A percentile compares a stretch with the other conserved stretches of the same genome.
These are phyloP conservation scores for Delonix regia DNA, from an alignment of 306 rosid species.

Conservation along the genomic window DNA sequence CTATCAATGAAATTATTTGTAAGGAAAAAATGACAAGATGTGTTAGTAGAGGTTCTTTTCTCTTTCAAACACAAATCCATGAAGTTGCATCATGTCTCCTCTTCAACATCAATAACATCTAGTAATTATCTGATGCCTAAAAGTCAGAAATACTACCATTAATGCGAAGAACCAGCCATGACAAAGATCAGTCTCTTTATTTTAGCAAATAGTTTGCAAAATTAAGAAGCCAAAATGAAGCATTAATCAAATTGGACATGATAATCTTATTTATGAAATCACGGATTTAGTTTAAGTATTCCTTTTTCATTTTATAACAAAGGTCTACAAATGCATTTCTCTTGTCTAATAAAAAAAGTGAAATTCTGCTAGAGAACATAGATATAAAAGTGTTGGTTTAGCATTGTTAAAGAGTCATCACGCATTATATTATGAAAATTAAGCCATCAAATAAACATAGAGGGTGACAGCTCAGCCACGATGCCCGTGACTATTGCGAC, in stretches of 20 bases:
- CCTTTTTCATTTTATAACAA: too few species aligned
- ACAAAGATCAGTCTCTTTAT: not conserved
- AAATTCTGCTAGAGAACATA: too few species aligned
- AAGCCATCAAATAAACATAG: conserved; percentile 8
- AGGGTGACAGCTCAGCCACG: not conserved
- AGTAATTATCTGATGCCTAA: not conserved
- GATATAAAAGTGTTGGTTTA: too few species aligned
- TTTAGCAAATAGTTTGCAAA: not conserved
- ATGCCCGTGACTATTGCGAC: not conserved
- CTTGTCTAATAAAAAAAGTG: too few species aligned
- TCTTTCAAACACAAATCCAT: not conserved
- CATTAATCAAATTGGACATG: not conserved
- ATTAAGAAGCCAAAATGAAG: conserved; percentile 2
- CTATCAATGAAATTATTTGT: not conserved
- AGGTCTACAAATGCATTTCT: too few species aligned
- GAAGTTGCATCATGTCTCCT: not conserved
- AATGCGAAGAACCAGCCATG: not conserved
- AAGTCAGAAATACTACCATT: not conserved
- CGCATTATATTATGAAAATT: not conserved
- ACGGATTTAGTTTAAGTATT: not conserved
- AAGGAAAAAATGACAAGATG: not conserved
- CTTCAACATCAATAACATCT: not conserved
- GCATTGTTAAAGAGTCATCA: too few species aligned
- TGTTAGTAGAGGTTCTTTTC: not conserved
- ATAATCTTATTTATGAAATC: not conserved